A percentile compares a stretch with the other conserved stretches of the same genome.
These are phyloP conservation scores for Boletus barrowsii DNA, from an alignment of 768 basidiomycete species.

Conservation along the genomic window DNA sequence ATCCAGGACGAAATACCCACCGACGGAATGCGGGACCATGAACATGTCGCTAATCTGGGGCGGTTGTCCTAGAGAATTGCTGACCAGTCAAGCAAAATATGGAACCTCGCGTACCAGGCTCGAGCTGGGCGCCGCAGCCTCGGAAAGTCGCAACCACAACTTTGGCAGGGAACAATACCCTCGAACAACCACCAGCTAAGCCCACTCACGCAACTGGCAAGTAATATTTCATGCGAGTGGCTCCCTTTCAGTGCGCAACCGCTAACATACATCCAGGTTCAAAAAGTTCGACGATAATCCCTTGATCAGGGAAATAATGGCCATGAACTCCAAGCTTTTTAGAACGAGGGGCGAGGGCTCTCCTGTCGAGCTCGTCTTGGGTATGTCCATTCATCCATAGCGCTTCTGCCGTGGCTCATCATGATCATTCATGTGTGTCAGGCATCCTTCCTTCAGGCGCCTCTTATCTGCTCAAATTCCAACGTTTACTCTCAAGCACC, in stretches of 20 bases:
- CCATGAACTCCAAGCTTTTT: slow-evolving; percentile 29
- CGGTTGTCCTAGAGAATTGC: too few relatives aligned
- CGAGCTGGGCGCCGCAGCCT: too few relatives aligned
- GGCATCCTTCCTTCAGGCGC: slow-evolving; percentile 44
- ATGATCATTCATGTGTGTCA: too few relatives aligned
- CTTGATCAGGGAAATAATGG: slow-evolving; percentile 28
- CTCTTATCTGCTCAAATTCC: slow-evolving; percentile 40
- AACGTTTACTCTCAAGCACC: slow-evolving; percentile 19
- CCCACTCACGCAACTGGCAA: slow-evolving; percentile 30
- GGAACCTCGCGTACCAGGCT: too few relatives aligned
- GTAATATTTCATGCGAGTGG: not conserved
- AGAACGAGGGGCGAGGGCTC: slow-evolving; percentile 22
- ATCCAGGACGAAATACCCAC: too few relatives aligned
- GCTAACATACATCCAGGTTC: slow-evolving; percentile 19
- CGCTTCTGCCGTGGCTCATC: not conserved
- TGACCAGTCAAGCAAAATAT: too few relatives aligned
- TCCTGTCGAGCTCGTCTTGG: slow-evolving; percentile 43
- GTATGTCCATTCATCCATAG: slow-evolving; percentile 26
- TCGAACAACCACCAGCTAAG: too few relatives aligned
- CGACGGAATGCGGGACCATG: too few relatives aligned
- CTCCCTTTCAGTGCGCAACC: not conserved
- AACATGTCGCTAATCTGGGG: too few relatives aligned
- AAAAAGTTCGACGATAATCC: slow-evolving; percentile 35
- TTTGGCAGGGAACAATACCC: too few relatives aligned
- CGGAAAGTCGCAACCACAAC: too few relatives aligned